These are phyloP conservation scores for Claviceps sp. DNA, from an alignment of 2,329 filamentous ascomycete species.

Conservation along the genomic window DNA sequence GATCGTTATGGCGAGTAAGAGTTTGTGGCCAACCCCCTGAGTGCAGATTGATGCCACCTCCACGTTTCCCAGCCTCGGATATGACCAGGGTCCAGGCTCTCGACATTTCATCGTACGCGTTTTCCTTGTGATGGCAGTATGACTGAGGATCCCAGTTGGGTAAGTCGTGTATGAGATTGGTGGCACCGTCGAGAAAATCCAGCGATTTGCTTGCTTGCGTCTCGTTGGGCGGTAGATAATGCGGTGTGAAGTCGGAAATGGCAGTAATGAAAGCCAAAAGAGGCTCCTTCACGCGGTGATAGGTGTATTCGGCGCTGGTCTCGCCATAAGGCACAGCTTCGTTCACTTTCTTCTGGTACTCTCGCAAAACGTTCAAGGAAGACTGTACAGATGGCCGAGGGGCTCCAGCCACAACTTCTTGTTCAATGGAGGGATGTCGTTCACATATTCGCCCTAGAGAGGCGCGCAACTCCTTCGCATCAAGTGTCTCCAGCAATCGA, in stretches of 20 bases:
- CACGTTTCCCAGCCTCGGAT: slow-evolving; percentile 78
- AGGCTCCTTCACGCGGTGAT: slow-evolving; percentile 78
- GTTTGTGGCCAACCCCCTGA: slow-evolving; percentile 88
- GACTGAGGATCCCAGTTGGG: slow-evolving; percentile 84
- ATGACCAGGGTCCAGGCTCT: slow-evolving; percentile 89
- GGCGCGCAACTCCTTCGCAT: slow-evolving; percentile 68
- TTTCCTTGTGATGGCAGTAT: slow-evolving; percentile 86
- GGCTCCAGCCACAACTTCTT: slow-evolving; percentile 71
- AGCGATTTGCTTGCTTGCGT: slow-evolving; percentile 71
- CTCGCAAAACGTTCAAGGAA: slow-evolving; percentile 64
- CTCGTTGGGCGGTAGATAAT: slow-evolving; percentile 89
- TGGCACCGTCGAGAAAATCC: slow-evolving; percentile 78
- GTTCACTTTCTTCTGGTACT: slow-evolving; percentile 68
- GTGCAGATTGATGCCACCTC: slow-evolving; percentile 79
- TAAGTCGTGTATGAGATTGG: slow-evolving; percentile 75
- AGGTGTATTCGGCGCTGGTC: slow-evolving; percentile 80
- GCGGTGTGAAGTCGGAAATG: slow-evolving; percentile 84
- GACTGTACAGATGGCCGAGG: slow-evolving; percentile 77
- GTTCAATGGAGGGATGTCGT: slow-evolving; percentile 70
- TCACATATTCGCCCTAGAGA: slow-evolving; percentile 89
- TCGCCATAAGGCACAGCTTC: slow-evolving; percentile 77
- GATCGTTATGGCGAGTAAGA: slow-evolving; percentile 74
- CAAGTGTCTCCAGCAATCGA: slow-evolving; percentile 87
- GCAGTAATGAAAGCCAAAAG: slow-evolving; percentile 75
- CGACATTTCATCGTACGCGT: slow-evolving; percentile 90